Evolutionary conservation across 2,329 filamentous ascomycete species (phyloP).

Genomic region (Fusarium proliferatum): DNA sequence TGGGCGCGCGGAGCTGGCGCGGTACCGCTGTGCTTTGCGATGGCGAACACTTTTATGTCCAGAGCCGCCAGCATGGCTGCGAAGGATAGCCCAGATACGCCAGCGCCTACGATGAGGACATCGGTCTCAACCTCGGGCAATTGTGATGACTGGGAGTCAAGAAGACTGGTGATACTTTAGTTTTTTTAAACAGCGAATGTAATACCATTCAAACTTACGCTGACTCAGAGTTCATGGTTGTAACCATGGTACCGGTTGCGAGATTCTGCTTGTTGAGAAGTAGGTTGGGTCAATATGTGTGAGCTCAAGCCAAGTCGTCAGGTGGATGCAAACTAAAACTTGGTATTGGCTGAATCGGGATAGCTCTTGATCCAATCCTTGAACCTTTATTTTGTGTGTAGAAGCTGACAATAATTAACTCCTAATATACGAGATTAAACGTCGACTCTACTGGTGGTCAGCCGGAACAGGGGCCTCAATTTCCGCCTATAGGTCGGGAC

Average conservation of each 20-base stretch:
- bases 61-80: slow-evolving; percentile 8
- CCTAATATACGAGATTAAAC: background rate
- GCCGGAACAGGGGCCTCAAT: background rate
- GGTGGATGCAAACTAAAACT: background rate
- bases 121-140: slow-evolving; percentile 17
- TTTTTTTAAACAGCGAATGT: background rate
- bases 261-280: background rate
- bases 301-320: background rate
- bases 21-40: slow-evolving; percentile 25
- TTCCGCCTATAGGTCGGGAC: background rate
- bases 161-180: background rate
- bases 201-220: background rate
- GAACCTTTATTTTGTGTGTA: no score
- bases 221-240: background rate
- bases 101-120: slow-evolving; percentile 19
- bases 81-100: slow-evolving; percentile 14
- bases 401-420: background rate
- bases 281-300: background rate
- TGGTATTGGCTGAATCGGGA: background rate
- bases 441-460: background rate
- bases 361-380: background rate
- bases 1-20: slow-evolving; percentile 20
- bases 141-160: background rate
- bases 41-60: slow-evolving; percentile 3
- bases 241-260: background rate